phyloP scores from a whole-genome alignment of 2,329 filamentous ascomycete species.

The Coleophoma cylindrospora region DNA sequence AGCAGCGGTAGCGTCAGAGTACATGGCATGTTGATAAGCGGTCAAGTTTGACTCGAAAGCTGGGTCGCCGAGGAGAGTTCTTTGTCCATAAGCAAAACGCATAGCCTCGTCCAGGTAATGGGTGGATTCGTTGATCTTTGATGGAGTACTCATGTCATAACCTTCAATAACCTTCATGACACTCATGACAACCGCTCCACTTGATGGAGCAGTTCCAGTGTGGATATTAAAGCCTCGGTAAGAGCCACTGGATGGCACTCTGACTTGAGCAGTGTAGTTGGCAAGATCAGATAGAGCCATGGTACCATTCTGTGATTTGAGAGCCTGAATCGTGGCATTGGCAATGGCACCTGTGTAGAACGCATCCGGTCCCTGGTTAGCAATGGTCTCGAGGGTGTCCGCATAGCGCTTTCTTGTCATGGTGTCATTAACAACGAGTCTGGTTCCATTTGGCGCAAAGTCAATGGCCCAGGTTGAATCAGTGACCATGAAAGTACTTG shows the following conservation, averaged over 20 bases:
- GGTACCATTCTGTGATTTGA: constrained; percentile 70
- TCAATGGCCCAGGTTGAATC: constrained; percentile 81
- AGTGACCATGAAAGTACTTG: constrained; percentile 58
- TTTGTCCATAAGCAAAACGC: constrained; percentile 59
- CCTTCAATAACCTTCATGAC: constrained; percentile 73
- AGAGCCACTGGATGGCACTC: constrained; percentile 56
- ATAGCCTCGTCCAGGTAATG: constrained; percentile 65
- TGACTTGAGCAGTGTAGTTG: constrained; percentile 64
- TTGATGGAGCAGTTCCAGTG: constrained; percentile 67
- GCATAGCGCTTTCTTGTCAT: constrained; percentile 82
- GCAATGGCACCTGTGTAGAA: constrained; percentile 74
- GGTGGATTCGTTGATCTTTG: constrained; percentile 53
- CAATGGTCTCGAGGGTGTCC: constrained; percentile 72
- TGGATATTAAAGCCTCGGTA: constrained; percentile 70
- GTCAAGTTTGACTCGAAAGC: constrained; percentile 50
- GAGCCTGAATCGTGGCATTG: constrained; percentile 63
- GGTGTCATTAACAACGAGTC: constrained; percentile 66
- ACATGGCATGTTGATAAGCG: constrained; percentile 51
- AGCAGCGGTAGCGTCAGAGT: constrained; percentile 44
- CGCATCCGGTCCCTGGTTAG: constrained; percentile 62
- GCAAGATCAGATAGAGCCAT: constrained; percentile 78
- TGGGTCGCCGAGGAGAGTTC: constrained; percentile 59
- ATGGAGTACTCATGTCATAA: constrained; percentile 59
- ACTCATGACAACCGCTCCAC: constrained; percentile 69
- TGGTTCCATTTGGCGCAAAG: constrained; percentile 78